These are phyloP conservation scores for Cymodocea nodosa DNA, from an alignment of 116 monocot species.

Conservation along the genomic window DNA sequence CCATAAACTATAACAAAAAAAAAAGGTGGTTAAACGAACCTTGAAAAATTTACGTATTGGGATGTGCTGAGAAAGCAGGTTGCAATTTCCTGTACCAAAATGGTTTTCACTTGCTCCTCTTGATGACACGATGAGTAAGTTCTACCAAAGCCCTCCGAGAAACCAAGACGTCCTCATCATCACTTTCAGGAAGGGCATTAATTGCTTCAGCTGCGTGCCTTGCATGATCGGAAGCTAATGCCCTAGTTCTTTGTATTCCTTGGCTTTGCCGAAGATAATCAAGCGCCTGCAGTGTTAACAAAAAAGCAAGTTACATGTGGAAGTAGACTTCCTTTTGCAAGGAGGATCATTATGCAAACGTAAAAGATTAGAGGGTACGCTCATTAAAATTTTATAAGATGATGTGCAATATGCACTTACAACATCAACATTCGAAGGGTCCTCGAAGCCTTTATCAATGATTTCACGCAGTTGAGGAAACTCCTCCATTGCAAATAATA, in stretches of 20 bases:
- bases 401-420: slow-evolving; percentile 19
- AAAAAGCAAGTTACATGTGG: not conserved
- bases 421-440: slow-evolving; percentile 47
- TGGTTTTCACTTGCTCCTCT: slow-evolving; percentile 51
- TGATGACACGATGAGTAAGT: slow-evolving; percentile 48
- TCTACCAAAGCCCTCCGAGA: slow-evolving; percentile 63
- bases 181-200: slow-evolving; percentile 57
- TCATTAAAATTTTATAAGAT: not conserved
- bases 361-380: no score
- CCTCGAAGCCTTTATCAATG: slow-evolving; percentile 49
- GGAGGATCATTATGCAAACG: no score
- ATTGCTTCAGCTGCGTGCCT: slow-evolving; percentile 54
- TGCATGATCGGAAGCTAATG: slow-evolving; percentile 63
- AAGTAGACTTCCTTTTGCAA: no score
- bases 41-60: no score
- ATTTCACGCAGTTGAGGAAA: slow-evolving; percentile 47
- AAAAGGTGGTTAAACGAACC: no score
- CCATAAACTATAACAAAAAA: no score
- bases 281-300: slow-evolving; percentile 35
- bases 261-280: slow-evolving; percentile 53
- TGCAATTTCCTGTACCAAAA: no score
- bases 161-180: slow-evolving; percentile 41
- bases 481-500: slow-evolving; percentile 78
- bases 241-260: slow-evolving; percentile 63
- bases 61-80: no score